These are phyloP conservation scores for Pseudofabraea citricarpa DNA, from an alignment of 2,329 filamentous ascomycete genomes.

Conservation along the genomic window DNA sequence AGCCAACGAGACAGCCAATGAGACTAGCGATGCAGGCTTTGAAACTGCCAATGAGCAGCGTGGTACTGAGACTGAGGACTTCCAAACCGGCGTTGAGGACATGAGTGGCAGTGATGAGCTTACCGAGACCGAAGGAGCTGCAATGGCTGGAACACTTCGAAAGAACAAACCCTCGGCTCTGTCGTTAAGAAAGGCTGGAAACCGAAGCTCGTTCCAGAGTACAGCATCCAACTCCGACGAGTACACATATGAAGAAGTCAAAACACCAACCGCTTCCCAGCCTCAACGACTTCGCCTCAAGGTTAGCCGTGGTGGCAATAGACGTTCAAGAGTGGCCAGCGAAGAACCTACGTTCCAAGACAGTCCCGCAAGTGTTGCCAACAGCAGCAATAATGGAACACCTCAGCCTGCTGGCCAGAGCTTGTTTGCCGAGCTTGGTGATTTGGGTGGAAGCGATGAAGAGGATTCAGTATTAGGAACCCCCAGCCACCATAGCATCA, in stretches of 20 bases:
- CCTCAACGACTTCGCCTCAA: slow-evolving; percentile 69
- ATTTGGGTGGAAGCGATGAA: slow-evolving; percentile 68
- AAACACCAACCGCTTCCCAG: slow-evolving; percentile 56
- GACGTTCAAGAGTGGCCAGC: slow-evolving; percentile 56
- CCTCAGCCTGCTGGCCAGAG: slow-evolving; percentile 61
- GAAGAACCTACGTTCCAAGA: slow-evolving; percentile 53
- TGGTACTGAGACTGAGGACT: slow-evolving; percentile 85
- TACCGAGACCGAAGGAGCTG: slow-evolving; percentile 73
- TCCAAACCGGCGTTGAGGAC: slow-evolving; percentile 88
- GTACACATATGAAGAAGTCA: slow-evolving; percentile 56
- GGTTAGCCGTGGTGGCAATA: slow-evolving; percentile 57
- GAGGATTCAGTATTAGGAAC: slow-evolving; percentile 55
- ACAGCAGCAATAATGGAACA: slow-evolving; percentile 43
- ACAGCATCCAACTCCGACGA: slow-evolving; percentile 88
- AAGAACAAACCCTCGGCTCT: slow-evolving; percentile 35
- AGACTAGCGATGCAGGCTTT: slow-evolving; percentile 59
- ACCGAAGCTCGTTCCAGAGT: slow-evolving; percentile 71
- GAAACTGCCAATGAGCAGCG: slow-evolving; percentile 71
- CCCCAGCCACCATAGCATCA: slow-evolving; percentile 45
- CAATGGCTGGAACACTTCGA: slow-evolving; percentile 23
- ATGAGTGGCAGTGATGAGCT: slow-evolving; percentile 68
- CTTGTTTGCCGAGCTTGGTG: slow-evolving; percentile 84
- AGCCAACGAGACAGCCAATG: slow-evolving; percentile 80
- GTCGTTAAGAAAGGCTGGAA: slow-evolving; percentile 41
- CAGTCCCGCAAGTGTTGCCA: slow-evolving; percentile 54